These are phyloP conservation scores for Colletotrichum orbiculare DNA, from an alignment of 2,329 filamentous ascomycete species.

Conservation along the genomic window DNA sequence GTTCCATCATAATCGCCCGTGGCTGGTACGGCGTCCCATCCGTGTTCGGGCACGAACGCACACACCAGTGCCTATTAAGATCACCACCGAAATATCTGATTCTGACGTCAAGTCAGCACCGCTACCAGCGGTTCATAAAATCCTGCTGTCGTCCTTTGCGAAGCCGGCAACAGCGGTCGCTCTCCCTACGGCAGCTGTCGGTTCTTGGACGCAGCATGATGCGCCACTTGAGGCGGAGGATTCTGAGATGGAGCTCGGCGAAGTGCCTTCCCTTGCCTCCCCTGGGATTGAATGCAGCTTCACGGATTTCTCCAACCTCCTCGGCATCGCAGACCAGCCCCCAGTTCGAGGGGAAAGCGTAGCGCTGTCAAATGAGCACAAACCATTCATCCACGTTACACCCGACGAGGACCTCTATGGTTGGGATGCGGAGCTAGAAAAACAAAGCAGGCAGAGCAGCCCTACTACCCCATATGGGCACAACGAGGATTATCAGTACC, in stretches of 20 bases:
- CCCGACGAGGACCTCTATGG: constrained; percentile 59
- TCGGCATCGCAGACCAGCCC: constrained; percentile 47
- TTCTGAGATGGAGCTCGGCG: not conserved
- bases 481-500: constrained; percentile 42
- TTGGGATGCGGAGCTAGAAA: constrained; percentile 63
- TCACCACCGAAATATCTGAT: constrained; percentile 40
- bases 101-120: constrained; percentile 30
- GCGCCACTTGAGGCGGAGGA: not conserved
- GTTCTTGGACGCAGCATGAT: not conserved
- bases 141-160: not conserved
- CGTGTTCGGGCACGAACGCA: constrained; percentile 42
- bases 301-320: constrained; percentile 52
- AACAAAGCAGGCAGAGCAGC: constrained; percentile 37
- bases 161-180: not conserved
- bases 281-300: constrained; percentile 35
- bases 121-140: constrained; percentile 36
- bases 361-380: constrained; percentile 45
- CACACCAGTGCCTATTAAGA: constrained; percentile 45
- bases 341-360: constrained; percentile 42
- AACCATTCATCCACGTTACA: constrained; percentile 41
- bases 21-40: constrained; percentile 38
- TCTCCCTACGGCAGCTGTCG: not conserved
- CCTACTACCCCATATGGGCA: not conserved
- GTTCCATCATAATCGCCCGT: constrained; percentile 39
- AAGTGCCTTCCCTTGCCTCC: constrained; percentile 11